Percentiles rank a stretch among this genome's conserved stretches.
These are phyloP conservation scores for Apiospora sp. DNA, from an alignment of 2,329 filamentous ascomycete species.

Conservation along the genomic window DNA sequence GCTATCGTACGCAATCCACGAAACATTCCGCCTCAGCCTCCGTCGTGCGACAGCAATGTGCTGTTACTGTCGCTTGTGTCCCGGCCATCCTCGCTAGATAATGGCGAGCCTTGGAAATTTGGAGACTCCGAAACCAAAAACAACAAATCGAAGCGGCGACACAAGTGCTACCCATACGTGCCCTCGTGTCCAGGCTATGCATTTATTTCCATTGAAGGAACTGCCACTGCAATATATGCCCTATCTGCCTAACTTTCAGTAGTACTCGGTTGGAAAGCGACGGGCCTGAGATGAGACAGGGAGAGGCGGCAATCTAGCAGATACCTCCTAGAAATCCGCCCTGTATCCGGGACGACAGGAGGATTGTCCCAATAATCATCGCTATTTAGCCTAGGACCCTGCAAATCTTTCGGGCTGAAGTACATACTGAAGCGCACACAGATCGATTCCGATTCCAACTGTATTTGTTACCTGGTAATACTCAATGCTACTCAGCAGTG, in stretches of 20 bases:
- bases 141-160: neutral
- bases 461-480: neutral
- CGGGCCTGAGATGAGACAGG: slow-evolving; percentile 8
- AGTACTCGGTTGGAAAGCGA: neutral
- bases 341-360: slow-evolving; percentile 7
- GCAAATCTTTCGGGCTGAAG: neutral
- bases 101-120: neutral
- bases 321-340: neutral
- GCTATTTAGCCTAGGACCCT: slow-evolving; percentile 15
- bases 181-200: neutral
- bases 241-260: neutral
- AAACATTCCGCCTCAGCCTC: no score
- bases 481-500: neutral
- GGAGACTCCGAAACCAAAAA: neutral
- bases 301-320: slow-evolving; percentile 4
- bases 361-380: slow-evolving; percentile 9
- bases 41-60: neutral
- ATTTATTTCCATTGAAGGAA: neutral
- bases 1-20: neutral
- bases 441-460: neutral
- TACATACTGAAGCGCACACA: neutral
- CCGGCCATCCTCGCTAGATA: neutral
- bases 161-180: neutral
- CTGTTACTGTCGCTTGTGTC: neutral
- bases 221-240: neutral